A percentile compares a stretch with the other conserved stretches of the same genome.
These are phyloP conservation scores for Geotrichum cucujoidarum DNA, from an alignment of 1,139 yeast species.

Conservation along the genomic window DNA sequence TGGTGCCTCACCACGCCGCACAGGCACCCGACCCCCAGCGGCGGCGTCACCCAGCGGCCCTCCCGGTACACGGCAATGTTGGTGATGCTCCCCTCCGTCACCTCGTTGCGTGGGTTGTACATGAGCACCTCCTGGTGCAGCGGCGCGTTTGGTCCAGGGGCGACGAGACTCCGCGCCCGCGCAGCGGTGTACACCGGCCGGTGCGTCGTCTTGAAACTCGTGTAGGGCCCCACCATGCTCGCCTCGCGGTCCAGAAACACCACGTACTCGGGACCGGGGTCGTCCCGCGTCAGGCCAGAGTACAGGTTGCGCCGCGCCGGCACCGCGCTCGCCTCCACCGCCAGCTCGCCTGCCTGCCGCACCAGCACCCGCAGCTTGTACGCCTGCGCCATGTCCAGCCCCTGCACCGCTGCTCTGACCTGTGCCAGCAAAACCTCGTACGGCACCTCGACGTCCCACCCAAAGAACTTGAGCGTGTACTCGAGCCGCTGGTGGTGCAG, in stretches of 20 bases:
- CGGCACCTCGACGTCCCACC: slow-evolving; percentile 45
- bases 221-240: slow-evolving; percentile 62
- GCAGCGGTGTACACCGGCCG: slow-evolving; percentile 62
- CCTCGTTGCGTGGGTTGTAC: slow-evolving; percentile 52
- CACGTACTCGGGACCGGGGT: slow-evolving; percentile 44
- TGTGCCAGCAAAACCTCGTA: slow-evolving; percentile 43
- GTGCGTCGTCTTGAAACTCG: slow-evolving; percentile 82
- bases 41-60: slow-evolving; percentile 75
- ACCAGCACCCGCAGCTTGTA: slow-evolving; percentile 59
- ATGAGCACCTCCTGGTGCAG: slow-evolving; percentile 62
- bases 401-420: slow-evolving; percentile 4
- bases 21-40: slow-evolving; percentile 68
- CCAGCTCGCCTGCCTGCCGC: slow-evolving; percentile 45
- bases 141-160: slow-evolving; percentile 16
- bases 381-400: slow-evolving; percentile 34
- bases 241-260: slow-evolving; percentile 57
- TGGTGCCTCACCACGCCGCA: slow-evolving; percentile 78
- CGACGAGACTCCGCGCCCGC: slow-evolving; percentile 43
- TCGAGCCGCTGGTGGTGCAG: slow-evolving; percentile 61
- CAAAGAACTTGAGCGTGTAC: slow-evolving; percentile 52
- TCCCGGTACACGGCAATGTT: slow-evolving; percentile 62
- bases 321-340: slow-evolving; percentile 48
- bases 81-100: slow-evolving; percentile 84
- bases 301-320: slow-evolving; percentile 41
- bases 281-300: slow-evolving; percentile 40